phyloP scores from a whole-genome alignment of 306 rosid genomes.

The Vigna nakashimae region DNA sequence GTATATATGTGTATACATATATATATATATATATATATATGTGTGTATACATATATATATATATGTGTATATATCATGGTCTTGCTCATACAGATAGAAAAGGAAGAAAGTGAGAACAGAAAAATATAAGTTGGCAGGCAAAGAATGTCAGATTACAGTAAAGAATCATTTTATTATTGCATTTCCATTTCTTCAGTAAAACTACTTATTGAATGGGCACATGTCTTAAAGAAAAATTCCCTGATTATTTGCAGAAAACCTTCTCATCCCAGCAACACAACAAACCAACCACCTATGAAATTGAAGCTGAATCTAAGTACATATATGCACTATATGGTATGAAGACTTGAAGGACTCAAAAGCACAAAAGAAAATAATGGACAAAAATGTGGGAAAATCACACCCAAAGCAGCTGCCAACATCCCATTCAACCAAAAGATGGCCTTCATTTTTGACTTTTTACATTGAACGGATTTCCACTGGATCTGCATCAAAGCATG shows the following conservation, averaged over 20 bases:
- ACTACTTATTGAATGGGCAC: conserved; percentile 46
- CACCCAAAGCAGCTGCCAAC: conserved; percentile 51
- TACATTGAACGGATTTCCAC: conserved; percentile 49
- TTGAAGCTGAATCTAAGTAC: conserved; percentile 57
- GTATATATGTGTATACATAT: too few species aligned
- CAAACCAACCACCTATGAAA: conserved; percentile 41
- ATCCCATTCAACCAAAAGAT: conserved; percentile 46
- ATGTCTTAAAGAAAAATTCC: conserved; percentile 42
- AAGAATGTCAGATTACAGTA: conserved; percentile 49
- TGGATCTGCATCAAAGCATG: conserved; percentile 55
- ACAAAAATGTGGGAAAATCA: conserved; percentile 50
- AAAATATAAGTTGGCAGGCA: conserved; percentile 19
- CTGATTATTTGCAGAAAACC: conserved; percentile 48
- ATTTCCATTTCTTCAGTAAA: conserved; percentile 45
- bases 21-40: background rate
- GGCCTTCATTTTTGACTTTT: conserved; percentile 53
- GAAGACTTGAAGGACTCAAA: conserved; percentile 45
- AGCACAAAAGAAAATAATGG: conserved; percentile 41
- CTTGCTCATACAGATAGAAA: background rate
- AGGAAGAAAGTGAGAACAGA: conserved; percentile 11
- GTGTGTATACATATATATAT: too few species aligned
- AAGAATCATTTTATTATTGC: conserved; percentile 62
- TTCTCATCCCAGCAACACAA: conserved; percentile 46
- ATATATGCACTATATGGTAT: conserved; percentile 62
- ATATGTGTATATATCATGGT: background rate